Evolutionary conservation across 2,329 filamentous ascomycete genomes (phyloP), one percentile per base, ranked within the genome.

Genomic region (Graphilbum ipis-grandicollis): DNA sequence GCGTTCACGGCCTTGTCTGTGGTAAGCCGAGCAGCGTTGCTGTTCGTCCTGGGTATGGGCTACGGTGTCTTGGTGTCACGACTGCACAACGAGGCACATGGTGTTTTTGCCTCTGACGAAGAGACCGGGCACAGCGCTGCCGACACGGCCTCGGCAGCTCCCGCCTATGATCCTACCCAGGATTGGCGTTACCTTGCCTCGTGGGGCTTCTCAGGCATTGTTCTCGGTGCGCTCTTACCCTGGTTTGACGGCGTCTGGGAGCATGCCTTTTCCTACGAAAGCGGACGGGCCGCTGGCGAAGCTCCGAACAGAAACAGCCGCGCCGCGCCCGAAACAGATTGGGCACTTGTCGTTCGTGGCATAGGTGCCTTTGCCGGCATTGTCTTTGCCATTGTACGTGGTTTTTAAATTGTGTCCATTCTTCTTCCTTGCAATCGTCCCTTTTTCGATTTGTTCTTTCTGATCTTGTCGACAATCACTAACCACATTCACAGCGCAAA

Each of bases 1-100:
- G 41, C 51, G 9, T 45, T 53, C 4, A 41, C 54, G n/a, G 49
- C 77, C 3, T 71, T 74, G 1, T 55, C 79, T 2, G 45, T 58
- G 29, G n/a, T 12, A 5, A 48, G 71, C 19, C 71, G 81, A 38
- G 68, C 69, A 2, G 53, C 63, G 1, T 58, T 90, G 3, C 65
- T 96, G 9, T 90, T 90, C 50, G 57, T 66, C 0, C 75, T 93
- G 28, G 90, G 90, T 1, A 66, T 88, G 37, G 71, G 77, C 14
- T 96, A 93, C 54, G 88, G 88, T 2, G 61, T 79, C 1, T 64
- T 94, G 30, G 78, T 94, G 29, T 76, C 79, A 17, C 76, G 83
- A 51, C 61, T 96, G 32, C 84, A 88, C 47, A 73, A 78, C 43
- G 71, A 74, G 35, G 42, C 40, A 3, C 66, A 74, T 44, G 22